These are phyloP conservation scores for Oligophagozyma castellii DNA, from an alignment of 1,139 yeast genomes.

Conservation along the genomic window DNA sequence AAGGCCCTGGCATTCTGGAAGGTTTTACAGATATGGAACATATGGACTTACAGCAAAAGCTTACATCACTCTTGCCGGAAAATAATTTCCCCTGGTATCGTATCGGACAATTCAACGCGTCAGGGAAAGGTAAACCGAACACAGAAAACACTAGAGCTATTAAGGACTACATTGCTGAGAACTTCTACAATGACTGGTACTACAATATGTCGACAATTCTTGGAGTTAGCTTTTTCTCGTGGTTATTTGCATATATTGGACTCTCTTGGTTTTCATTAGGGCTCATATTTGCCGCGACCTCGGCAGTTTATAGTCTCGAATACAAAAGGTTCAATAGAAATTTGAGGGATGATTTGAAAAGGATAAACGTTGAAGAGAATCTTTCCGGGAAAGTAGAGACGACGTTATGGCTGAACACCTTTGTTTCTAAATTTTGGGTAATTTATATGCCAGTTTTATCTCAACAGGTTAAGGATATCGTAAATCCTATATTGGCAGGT, in stretches of 20 bases:
- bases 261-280: conserved; percentile 32
- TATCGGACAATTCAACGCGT: conserved; percentile 30
- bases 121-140: conserved; percentile 13
- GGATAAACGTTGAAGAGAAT: conserved; percentile 45
- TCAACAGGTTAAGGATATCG: conserved; percentile 56
- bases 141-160: conserved; percentile 25
- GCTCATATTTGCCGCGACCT: conserved; percentile 44
- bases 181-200: conserved; percentile 58
- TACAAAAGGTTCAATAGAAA: conserved; percentile 61
- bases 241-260: conserved; percentile 48
- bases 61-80: conserved; percentile 8
- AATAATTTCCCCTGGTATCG: conserved; percentile 29
- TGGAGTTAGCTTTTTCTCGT: conserved; percentile 61
- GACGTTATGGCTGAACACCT: conserved; percentile 68
- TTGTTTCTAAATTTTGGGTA: conserved; percentile 70
- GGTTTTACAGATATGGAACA: conserved; percentile 6
- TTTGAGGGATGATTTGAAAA: conserved; percentile 57
- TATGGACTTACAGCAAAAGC: conserved; percentile 5
- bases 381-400: conserved; percentile 53
- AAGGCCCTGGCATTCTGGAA: conserved; percentile 12
- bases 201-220: conserved; percentile 50
- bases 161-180: conserved; percentile 52
- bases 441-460: conserved; percentile 76
- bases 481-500: conserved; percentile 52
- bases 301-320: conserved; percentile 56